phyloP scores from a whole-genome alignment of 2,329 filamentous ascomycete genomes.

The Nothophaeocryptopus gaeumannii region DNA sequence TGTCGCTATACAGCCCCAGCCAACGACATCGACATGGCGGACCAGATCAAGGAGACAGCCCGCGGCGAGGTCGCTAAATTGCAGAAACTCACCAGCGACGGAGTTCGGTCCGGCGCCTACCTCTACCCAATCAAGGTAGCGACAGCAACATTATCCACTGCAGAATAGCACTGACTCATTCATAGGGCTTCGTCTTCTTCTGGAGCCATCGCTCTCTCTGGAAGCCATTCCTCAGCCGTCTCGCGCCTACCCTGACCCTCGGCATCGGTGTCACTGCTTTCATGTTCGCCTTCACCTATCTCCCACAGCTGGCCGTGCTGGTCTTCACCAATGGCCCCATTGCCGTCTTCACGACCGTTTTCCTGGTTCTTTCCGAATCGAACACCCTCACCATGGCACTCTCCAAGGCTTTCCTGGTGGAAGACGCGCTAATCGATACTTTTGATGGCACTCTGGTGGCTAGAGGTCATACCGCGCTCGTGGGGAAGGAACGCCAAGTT shows the following conservation, averaged over 20 bases:
- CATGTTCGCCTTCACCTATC: constrained; percentile 88
- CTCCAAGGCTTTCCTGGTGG: constrained; percentile 70
- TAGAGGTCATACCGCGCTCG: constrained; percentile 57
- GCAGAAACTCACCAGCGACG: constrained; percentile 62
- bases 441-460: constrained; percentile 72
- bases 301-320: constrained; percentile 78
- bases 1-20: too few relatives aligned
- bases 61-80: constrained; percentile 70
- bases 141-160: not conserved
- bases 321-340: constrained; percentile 81
- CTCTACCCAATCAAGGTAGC: constrained; percentile 75
- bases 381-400: constrained; percentile 53
- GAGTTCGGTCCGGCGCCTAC: constrained; percentile 73
- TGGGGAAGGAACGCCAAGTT: constrained; percentile 72
- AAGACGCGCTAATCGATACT: constrained; percentile 79
- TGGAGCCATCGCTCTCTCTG: constrained; percentile 57
- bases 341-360: constrained; percentile 67
- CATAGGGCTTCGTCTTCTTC: constrained; percentile 61
- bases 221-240: constrained; percentile 57
- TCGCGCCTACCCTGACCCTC: constrained; percentile 63
- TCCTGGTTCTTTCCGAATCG: constrained; percentile 59
- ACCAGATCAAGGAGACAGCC: constrained; percentile 55
- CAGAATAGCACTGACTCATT: not conserved
- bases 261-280: constrained; percentile 66
- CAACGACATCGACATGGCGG: constrained; percentile 21